These are phyloP conservation scores for Penicillium verhagenii DNA, from an alignment of 495 filamentous ascomycete species.

Conservation along the genomic window DNA sequence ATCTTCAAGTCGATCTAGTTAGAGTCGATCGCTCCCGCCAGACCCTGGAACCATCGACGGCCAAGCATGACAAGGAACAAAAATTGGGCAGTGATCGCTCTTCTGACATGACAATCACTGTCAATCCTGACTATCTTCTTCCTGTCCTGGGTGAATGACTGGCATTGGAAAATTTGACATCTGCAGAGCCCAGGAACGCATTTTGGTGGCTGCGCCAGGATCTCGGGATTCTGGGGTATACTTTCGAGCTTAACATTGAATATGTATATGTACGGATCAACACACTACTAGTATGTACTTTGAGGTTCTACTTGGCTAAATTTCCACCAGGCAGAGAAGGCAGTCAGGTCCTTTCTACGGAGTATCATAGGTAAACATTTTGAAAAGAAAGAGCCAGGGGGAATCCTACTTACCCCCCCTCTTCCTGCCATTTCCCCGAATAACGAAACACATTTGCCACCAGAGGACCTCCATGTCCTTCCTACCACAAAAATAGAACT, in stretches of 20 bases:
- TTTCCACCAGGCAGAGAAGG: neutral
- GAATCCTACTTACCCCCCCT: neutral
- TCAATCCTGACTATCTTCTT: slow-evolving; percentile 28
- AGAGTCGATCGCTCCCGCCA: slow-evolving; percentile 8
- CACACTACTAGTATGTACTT: neutral
- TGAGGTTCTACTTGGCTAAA: neutral
- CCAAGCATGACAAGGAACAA: slow-evolving; percentile 28
- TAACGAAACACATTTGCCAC: slow-evolving; percentile 4
- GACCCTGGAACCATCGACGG: slow-evolving; percentile 21
- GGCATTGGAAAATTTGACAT: slow-evolving; percentile 18
- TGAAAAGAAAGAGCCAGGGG: neutral
- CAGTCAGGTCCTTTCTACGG: too few species aligned
- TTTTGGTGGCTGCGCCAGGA: neutral
- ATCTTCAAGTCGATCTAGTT: neutral
- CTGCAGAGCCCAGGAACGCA: slow-evolving; percentile 13
- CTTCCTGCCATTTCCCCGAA: neutral
- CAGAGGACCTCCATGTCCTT: too few species aligned
- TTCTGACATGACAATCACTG: slow-evolving; percentile 18
- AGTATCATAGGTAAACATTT: too few species aligned
- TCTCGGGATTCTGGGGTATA: neutral
- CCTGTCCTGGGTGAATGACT: slow-evolving; percentile 9
- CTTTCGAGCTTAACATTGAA: neutral
- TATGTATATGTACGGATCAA: neutral
- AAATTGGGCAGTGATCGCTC: slow-evolving; percentile 31
- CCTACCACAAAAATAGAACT: slow-evolving; percentile 6